Conservation (phyloP, 495 filamentous ascomycete species). For the Darksidea phi region DNA sequence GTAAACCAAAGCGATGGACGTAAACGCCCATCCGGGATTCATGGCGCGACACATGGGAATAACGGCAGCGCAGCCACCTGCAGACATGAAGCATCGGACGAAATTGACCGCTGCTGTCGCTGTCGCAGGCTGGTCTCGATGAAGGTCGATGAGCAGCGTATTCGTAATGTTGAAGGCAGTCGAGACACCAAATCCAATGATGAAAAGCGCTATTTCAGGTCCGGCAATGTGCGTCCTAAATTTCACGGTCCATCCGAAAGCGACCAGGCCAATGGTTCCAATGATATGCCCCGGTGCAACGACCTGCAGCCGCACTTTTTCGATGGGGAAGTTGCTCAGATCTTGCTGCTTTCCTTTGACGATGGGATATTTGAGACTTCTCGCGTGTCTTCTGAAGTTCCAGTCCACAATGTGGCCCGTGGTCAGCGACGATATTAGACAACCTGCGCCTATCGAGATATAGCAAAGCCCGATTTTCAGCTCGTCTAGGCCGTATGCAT, state of each 20-base stretch:
- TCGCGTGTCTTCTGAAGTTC: conserved; percentile 37
- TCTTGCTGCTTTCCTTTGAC: conserved; percentile 47
- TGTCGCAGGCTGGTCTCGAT: conserved; percentile 40
- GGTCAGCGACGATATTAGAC: conserved; percentile 35
- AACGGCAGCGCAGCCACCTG: conserved; percentile 38
- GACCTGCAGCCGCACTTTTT: conserved; percentile 36
- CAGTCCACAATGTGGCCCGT: conserved; percentile 41
- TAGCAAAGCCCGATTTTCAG: conserved; percentile 42
- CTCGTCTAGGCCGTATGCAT: conserved; percentile 35
- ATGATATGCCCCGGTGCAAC: conserved; percentile 28
- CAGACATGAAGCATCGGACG: conserved; percentile 42
- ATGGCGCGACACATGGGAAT: conserved; percentile 40
- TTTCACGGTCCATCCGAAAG: conserved; percentile 39
- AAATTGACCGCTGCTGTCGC: conserved; percentile 43
- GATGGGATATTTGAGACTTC: conserved; percentile 34
- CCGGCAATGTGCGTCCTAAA: conserved; percentile 32
- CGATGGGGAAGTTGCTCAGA: conserved; percentile 37
- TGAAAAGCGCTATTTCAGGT: conserved; percentile 35
- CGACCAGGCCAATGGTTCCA: conserved; percentile 28
- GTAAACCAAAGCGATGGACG: conserved; percentile 29
- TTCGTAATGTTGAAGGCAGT: conserved; percentile 36
- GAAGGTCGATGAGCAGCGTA: conserved; percentile 42
- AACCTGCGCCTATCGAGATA: conserved; percentile 39
- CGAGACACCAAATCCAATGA: conserved; percentile 35
- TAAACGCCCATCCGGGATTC: conserved; percentile 44